Evolutionary conservation across 2,329 filamentous ascomycete species (phyloP).

Genomic region (Myriosclerotinia scirpicola): DNA sequence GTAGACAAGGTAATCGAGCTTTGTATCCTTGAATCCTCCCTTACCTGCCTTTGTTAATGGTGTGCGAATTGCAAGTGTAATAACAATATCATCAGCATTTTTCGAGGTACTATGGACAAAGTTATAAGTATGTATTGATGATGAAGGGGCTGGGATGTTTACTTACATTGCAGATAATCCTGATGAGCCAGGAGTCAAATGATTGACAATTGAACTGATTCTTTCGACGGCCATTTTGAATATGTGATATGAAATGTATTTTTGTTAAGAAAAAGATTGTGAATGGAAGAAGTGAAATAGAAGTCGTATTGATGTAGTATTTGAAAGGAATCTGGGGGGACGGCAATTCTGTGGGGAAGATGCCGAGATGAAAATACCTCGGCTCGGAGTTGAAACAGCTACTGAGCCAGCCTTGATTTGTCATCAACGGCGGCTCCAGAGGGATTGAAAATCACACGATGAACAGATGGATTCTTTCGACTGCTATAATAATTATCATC

Average conservation of each 20-base stretch:
- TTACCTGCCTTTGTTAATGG: slow-evolving; percentile 86
- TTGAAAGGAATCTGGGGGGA: slow-evolving; percentile 14
- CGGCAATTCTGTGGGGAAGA: slow-evolving; percentile 1
- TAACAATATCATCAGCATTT: slow-evolving; percentile 94
- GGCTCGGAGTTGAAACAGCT: background rate
- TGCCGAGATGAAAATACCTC: slow-evolving; percentile 13
- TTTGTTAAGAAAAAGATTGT: background rate
- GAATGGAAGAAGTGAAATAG: background rate
- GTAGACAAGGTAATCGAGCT: slow-evolving; percentile 82
- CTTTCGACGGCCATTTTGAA: slow-evolving; percentile 76
- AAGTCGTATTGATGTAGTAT: slow-evolving; percentile 13
- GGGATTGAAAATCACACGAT: too few species aligned
- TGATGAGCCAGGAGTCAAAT: slow-evolving; percentile 73
- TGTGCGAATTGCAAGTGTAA: slow-evolving; percentile 87
- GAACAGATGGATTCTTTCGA: too few species aligned
- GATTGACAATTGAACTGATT: slow-evolving; percentile 82
- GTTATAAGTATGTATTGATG: slow-evolving; percentile 34
- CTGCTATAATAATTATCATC: too few species aligned
- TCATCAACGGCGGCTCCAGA: background rate
- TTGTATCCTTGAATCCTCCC: slow-evolving; percentile 93
- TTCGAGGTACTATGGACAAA: slow-evolving; percentile 68
- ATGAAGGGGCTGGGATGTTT: slow-evolving; percentile 44
- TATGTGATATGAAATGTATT: background rate
- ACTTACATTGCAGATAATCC: slow-evolving; percentile 71
- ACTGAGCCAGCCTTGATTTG: background rate